These are phyloP conservation scores for Saksenaea vasiformis DNA, from an alignment of 371 early-diverging fungal genomes.

Conservation along the genomic window DNA sequence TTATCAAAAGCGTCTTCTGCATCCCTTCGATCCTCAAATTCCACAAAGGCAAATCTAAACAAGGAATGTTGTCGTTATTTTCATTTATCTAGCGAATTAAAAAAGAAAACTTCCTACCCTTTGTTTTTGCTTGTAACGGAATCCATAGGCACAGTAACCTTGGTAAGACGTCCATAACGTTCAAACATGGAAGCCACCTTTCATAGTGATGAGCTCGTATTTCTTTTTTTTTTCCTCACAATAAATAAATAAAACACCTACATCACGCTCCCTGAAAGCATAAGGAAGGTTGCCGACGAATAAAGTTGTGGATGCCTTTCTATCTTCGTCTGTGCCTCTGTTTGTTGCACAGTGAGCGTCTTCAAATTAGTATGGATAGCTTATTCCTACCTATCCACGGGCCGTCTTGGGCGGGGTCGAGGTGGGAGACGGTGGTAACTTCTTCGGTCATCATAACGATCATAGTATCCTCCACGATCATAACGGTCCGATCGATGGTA, in stretches of 20 bases:
- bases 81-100: neutral
- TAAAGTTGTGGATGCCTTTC: constrained; percentile 63
- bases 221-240: neutral
- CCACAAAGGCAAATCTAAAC: constrained; percentile 75
- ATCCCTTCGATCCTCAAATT: constrained; percentile 75
- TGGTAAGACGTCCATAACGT: constrained; percentile 67
- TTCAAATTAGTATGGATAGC: neutral
- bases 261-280: constrained; percentile 69
- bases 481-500: constrained; percentile 35
- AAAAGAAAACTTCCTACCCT: constrained; percentile 58
- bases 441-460: constrained; percentile 29
- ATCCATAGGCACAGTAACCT: constrained; percentile 74
- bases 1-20: constrained; percentile 79
- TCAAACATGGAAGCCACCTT: constrained; percentile 70
- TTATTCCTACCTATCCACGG: constrained; percentile 50
- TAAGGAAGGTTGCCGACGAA: constrained; percentile 87
- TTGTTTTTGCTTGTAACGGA: constrained; percentile 75
- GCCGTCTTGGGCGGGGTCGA: constrained; percentile 55
- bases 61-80: neutral
- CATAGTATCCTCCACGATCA: constrained; percentile 32
- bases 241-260: constrained; percentile 14
- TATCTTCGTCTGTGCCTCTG: constrained; percentile 67
- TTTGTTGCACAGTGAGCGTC: constrained; percentile 1
- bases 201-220: neutral
- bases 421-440: constrained; percentile 46